These are phyloP conservation scores for Magnaporthiopsis rhizophila DNA, from an alignment of 2,329 filamentous ascomycete species.

Conservation along the genomic window DNA sequence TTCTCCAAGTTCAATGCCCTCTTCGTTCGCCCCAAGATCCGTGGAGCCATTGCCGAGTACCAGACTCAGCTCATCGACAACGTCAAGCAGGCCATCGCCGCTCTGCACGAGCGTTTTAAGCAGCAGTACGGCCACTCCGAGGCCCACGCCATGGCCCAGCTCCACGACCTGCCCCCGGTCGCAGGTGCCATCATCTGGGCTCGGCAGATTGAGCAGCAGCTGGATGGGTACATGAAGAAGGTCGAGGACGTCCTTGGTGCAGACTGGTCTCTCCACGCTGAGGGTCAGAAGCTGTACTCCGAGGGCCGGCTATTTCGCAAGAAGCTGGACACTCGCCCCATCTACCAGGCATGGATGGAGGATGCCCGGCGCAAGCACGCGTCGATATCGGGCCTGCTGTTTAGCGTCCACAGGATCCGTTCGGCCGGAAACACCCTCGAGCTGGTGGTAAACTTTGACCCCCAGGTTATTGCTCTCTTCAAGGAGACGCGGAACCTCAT, in stretches of 20 bases:
- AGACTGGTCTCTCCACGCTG: constrained; percentile 89
- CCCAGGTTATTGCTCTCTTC: constrained; percentile 94
- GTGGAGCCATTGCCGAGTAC: constrained; percentile 94
- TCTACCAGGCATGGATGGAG: constrained; percentile 91
- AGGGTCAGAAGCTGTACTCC: constrained; percentile 86
- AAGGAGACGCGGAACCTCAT: constrained; percentile 95
- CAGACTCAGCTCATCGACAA: constrained; percentile 97
- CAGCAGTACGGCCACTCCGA: constrained; percentile 98
- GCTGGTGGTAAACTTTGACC: constrained; percentile 90
- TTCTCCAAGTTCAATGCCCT: constrained; percentile 99
- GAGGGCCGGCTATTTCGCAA: constrained; percentile 92
- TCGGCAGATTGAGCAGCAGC: constrained; percentile 89
- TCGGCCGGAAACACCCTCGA: constrained; percentile 87
- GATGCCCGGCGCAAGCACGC: constrained; percentile 75
- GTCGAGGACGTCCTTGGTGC: constrained; percentile 96
- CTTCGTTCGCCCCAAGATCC: constrained; percentile 97
- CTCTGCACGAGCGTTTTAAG: constrained; percentile 94
- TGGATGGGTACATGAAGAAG: constrained; percentile 96
- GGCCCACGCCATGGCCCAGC: constrained; percentile 94
- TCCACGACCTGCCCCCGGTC: constrained; percentile 90
- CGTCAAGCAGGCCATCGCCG: constrained; percentile 91
- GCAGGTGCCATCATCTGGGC: constrained; percentile 98
- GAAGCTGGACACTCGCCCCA: constrained; percentile 87
- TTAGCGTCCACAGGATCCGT: constrained; percentile 79
- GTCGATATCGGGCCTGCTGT: constrained; percentile 84